phyloP scores from a whole-genome alignment of 306 rosid species.

The Dalbergia cultrata region DNA sequence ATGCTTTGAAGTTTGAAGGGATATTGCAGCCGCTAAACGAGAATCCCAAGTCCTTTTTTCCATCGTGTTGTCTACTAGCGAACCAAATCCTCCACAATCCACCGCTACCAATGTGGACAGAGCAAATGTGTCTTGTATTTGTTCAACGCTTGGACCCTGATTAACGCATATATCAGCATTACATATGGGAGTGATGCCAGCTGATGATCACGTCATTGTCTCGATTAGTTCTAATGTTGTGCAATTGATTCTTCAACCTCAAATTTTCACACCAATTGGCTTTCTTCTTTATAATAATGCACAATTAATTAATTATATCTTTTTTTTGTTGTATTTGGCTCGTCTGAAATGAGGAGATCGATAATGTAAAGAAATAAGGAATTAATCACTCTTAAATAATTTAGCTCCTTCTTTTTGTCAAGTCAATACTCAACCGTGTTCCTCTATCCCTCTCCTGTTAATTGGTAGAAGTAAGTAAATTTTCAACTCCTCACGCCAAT shows the following conservation, averaged over 20 bases:
- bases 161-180: neutral
- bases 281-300: neutral
- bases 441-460: no score
- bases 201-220: conserved; percentile 30
- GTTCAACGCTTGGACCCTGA: neutral
- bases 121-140: neutral
- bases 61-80: neutral
- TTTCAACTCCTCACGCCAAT: neutral
- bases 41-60: conserved; percentile 7
- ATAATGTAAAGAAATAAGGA: no score
- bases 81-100: conserved; percentile 34
- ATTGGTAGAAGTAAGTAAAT: no score
- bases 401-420: no score
- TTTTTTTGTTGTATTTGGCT: neutral
- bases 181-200: conserved; percentile 29
- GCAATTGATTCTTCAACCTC: conserved; percentile 6
- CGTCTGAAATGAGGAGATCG: no score
- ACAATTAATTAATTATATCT: neutral
- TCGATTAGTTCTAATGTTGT: neutral
- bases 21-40: neutral
- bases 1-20: conserved; percentile 22
- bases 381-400: no score
- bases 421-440: no score
- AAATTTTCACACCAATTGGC: neutral
- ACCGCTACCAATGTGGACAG: neutral